Conservation (phyloP, 1,139 yeast genomes). For the Suhomyces atakaporum region DNA sequence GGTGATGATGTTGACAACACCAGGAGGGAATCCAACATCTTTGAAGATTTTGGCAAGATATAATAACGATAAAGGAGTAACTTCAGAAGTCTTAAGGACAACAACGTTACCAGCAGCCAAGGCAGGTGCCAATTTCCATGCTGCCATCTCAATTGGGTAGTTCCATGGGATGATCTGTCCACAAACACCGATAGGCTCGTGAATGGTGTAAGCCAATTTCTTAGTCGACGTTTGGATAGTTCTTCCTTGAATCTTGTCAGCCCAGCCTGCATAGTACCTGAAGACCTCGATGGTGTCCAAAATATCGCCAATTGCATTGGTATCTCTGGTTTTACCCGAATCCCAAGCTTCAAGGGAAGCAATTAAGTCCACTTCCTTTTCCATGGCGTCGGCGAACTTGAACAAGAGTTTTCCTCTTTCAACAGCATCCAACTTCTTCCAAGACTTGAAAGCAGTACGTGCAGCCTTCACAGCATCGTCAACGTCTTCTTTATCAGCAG, state of each 20-base stretch:
- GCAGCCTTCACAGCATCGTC: slow-evolving; percentile 79
- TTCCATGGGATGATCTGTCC: slow-evolving; percentile 76
- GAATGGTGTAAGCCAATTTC: slow-evolving; percentile 74
- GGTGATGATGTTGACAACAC: slow-evolving; percentile 63
- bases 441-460: slow-evolving; percentile 63
- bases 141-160: slow-evolving; percentile 60
- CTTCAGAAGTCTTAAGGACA: slow-evolving; percentile 66
- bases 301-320: slow-evolving; percentile 56
- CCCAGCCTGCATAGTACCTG: slow-evolving; percentile 81
- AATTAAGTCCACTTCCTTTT: slow-evolving; percentile 55
- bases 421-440: slow-evolving; percentile 49
- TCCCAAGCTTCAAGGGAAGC: slow-evolving; percentile 78
- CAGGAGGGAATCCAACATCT: slow-evolving; percentile 73
- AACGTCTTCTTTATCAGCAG: slow-evolving; percentile 69
- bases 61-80: slow-evolving; percentile 64
- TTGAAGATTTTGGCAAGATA: slow-evolving; percentile 54
- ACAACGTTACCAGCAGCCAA: slow-evolving; percentile 70
- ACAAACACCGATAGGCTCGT: slow-evolving; percentile 81
- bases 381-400: slow-evolving; percentile 64
- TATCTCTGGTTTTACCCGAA: slow-evolving; percentile 70
- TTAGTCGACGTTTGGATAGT: slow-evolving; percentile 65
- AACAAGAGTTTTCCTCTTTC: slow-evolving; percentile 56
- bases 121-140: slow-evolving; percentile 65
- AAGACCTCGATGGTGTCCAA: slow-evolving; percentile 57
- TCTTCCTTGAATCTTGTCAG: slow-evolving; percentile 75